Evolutionary conservation across 2,329 filamentous ascomycete genomes (phyloP).

Genomic region (Chalara sp.): DNA sequence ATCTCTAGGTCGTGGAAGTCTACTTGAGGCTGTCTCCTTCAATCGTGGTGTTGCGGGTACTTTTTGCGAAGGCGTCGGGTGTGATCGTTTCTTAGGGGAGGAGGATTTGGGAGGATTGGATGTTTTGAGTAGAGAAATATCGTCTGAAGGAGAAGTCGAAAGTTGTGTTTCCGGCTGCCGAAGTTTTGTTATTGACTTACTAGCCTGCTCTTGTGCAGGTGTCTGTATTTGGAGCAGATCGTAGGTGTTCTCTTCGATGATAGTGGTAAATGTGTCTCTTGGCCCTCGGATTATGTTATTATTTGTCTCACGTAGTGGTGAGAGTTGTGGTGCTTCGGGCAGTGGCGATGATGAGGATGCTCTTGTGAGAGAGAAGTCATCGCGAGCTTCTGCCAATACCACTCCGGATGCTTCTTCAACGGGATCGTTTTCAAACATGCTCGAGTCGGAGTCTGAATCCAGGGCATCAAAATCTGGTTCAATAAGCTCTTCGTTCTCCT

Average conservation of each 20-base stretch:
- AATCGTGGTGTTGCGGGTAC: conserved; percentile 15
- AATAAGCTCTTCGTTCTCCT: conserved; percentile 9
- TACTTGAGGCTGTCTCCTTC: conserved; percentile 13
- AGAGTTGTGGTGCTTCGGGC: conserved; percentile 23
- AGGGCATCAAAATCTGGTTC: conserved; percentile 18
- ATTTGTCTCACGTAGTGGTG: conserved; percentile 38
- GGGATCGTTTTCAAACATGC: conserved; percentile 41
- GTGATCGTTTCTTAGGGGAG: conserved; percentile 7
- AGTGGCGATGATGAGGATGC: conserved; percentile 19
- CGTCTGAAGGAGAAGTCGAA: conserved; percentile 12
- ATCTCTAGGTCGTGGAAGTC: conserved; percentile 23
- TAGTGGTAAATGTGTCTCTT: conserved; percentile 37
- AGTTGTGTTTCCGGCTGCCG: conserved; percentile 6
- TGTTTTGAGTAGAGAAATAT: conserved; percentile 17
- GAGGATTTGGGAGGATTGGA: conserved; percentile 5
- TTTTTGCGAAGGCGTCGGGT: conserved; percentile 4
- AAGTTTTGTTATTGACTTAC: conserved; percentile 13
- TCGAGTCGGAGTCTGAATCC: conserved; percentile 31
- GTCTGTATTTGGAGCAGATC: conserved; percentile 33
- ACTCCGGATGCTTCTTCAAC: conserved; percentile 22
- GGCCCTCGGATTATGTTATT: conserved; percentile 16
- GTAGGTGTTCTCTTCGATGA: conserved; percentile 40
- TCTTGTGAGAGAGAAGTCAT: conserved; percentile 15
- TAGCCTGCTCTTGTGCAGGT: conserved; percentile 27
- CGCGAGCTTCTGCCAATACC: conserved; percentile 19